Percentiles rank a stretch among this genome's conserved stretches.
Evolutionary conservation across 306 rosid genomes (phyloP).

Genomic region (Cajanus cajan): DNA sequence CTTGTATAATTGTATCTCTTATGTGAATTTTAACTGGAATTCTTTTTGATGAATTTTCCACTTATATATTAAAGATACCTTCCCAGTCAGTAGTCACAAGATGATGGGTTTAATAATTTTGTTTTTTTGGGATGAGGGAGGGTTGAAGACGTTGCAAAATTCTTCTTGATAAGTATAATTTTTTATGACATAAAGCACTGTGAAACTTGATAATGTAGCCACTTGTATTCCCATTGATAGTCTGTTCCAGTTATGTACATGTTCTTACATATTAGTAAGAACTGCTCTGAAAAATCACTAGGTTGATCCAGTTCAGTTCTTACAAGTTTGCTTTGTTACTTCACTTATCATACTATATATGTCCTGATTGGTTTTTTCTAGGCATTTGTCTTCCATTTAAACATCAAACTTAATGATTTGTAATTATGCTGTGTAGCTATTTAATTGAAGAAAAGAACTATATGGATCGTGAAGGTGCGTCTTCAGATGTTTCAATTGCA

Average conservation of each 20-base stretch:
- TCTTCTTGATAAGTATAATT: slow-evolving; percentile 3
- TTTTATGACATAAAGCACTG: neutral
- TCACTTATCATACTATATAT: neutral
- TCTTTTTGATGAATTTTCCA: neutral
- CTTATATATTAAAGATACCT: neutral
- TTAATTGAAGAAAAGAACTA: slow-evolving; percentile 74
- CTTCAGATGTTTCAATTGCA: slow-evolving; percentile 64
- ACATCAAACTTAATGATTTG: slow-evolving; percentile 30
- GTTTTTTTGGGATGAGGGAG: neutral
- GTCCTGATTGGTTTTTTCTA: slow-evolving; percentile 2
- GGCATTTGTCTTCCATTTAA: slow-evolving; percentile 1
- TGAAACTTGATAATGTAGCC: slow-evolving; percentile 7
- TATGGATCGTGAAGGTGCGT: slow-evolving; percentile 41
- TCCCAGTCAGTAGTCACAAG: neutral
- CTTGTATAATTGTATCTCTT: slow-evolving; percentile 14
- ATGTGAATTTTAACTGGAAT: slow-evolving; percentile 16
- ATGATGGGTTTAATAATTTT: neutral
- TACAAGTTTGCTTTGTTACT: slow-evolving; percentile 3
- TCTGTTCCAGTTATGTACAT: neutral
- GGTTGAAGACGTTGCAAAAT: neutral
- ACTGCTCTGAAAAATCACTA: neutral
- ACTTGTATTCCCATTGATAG: slow-evolving; percentile 5
- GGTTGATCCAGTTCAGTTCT: slow-evolving; percentile 4
- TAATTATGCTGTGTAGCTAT: slow-evolving; percentile 57
- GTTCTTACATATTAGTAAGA: neutral